phyloP scores from a whole-genome alignment of 2,329 filamentous ascomycete species.

The Trichocomaceae sp. region DNA sequence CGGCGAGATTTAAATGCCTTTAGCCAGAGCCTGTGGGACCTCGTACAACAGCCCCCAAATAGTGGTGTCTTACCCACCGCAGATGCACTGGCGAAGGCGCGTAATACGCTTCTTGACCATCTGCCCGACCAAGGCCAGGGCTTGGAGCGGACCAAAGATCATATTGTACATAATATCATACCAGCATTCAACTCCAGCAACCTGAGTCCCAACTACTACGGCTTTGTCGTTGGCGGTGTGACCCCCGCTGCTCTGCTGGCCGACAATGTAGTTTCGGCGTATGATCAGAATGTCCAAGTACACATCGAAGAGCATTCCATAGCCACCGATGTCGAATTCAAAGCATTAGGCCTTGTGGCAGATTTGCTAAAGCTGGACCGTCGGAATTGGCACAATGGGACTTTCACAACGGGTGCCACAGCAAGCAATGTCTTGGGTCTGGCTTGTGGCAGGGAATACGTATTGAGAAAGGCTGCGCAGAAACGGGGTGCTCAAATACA shows the following conservation, averaged over 20 bases:
- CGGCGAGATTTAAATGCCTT: constrained; percentile 17
- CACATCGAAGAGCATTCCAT: constrained; percentile 72
- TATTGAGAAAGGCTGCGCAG: constrained; percentile 38
- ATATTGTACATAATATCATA: constrained; percentile 38
- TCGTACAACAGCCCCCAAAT: constrained; percentile 24
- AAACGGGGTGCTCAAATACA: constrained; percentile 23
- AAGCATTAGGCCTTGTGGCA: constrained; percentile 62
- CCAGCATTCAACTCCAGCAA: constrained; percentile 61
- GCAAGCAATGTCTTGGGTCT: constrained; percentile 60
- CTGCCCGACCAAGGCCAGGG: constrained; percentile 26
- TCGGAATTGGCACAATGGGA: constrained; percentile 60
- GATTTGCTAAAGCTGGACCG: constrained; percentile 58
- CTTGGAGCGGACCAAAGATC: constrained; percentile 27
- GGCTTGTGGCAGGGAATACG: constrained; percentile 62
- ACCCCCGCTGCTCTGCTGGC: constrained; percentile 74
- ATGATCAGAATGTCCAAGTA: constrained; percentile 79
- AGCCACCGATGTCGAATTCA: constrained; percentile 68
- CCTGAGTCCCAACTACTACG: constrained; percentile 66
- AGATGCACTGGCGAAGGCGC: constrained; percentile 25
- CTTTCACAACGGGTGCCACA: constrained; percentile 71
- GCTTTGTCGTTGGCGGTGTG: constrained; percentile 77
- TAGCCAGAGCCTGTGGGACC: constrained; percentile 26
- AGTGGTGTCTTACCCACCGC: constrained; percentile 28
- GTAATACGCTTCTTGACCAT: constrained; percentile 25
- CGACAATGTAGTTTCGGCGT: constrained; percentile 72